These are phyloP conservation scores for Thozetella sp. DNA, from an alignment of 495 filamentous ascomycete species.

Conservation along the genomic window DNA sequence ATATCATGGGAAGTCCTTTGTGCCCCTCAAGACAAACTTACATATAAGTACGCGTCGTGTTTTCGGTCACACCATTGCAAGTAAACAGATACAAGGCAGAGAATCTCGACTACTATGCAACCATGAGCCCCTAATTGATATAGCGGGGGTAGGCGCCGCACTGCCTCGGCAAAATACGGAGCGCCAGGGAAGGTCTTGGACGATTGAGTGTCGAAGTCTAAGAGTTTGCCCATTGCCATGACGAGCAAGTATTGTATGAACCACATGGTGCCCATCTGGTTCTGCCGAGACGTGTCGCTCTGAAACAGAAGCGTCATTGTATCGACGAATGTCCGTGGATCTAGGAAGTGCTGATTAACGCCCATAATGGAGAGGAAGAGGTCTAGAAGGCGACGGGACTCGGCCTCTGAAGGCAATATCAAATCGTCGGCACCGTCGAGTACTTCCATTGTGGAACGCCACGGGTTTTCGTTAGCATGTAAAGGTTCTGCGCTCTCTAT, in stretches of 20 bases:
- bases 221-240: constrained; percentile 4
- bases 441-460: not conserved
- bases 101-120: not conserved
- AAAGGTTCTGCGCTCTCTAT: not conserved
- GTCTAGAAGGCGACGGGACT: constrained; percentile 1
- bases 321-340: not conserved
- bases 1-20: not conserved
- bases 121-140: not conserved
- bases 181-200: not conserved
- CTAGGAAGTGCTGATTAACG: constrained; percentile 1
- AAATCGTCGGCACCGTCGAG: not conserved
- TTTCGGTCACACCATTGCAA: constrained; percentile 5
- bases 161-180: not conserved
- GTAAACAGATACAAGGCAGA: not conserved
- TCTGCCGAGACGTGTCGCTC: not conserved
- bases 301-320: not conserved
- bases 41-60: constrained; percentile 2
- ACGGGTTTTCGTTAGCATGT: too few species aligned
- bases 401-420: not conserved
- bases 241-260: constrained; percentile 2
- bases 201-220: not conserved
- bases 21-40: not conserved
- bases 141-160: not conserved
- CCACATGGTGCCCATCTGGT: not conserved
- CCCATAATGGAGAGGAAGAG: constrained; percentile 2